These are phyloP conservation scores for Nothophaeocryptopus gaeumannii DNA, from an alignment of 2,329 filamentous ascomycete species.

Conservation along the genomic window DNA sequence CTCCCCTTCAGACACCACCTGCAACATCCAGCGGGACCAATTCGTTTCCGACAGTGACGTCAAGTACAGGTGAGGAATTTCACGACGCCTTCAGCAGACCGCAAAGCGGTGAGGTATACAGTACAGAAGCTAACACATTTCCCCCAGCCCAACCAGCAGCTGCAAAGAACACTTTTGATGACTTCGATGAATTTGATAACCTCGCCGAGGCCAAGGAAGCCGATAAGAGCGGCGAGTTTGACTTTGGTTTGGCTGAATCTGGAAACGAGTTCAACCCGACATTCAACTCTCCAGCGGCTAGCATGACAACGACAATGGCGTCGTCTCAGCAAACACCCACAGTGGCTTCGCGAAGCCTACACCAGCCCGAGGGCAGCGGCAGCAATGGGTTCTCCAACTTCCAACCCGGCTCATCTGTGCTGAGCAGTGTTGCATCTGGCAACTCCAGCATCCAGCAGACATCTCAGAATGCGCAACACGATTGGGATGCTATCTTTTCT, in stretches of 20 bases:
- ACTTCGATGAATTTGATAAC: conserved; percentile 79
- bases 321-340: conserved; percentile 40
- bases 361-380: conserved; percentile 16
- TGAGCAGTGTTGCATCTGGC: conserved; percentile 9
- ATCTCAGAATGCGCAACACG: conserved; percentile 55
- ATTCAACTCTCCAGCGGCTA: conserved; percentile 65
- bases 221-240: conserved; percentile 70
- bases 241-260: conserved; percentile 56
- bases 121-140: no score
- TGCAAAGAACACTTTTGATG: conserved; percentile 59
- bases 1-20: conserved; percentile 14
- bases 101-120: no score
- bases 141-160: conserved; percentile 26
- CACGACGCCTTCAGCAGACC: no score
- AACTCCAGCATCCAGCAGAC: conserved; percentile 33
- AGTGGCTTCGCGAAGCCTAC: conserved; percentile 26
- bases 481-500: conserved; percentile 95
- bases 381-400: conserved; percentile 31
- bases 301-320: conserved; percentile 48
- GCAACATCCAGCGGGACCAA: conserved; percentile 9
- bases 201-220: conserved; percentile 80
- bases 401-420: conserved; percentile 14
- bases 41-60: conserved; percentile 1
- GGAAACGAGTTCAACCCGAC: conserved; percentile 78
- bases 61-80: neutral